Evolutionary conservation across 179 eudicot genomes (phyloP).

Genomic region (Silene noctiflora): DNA sequence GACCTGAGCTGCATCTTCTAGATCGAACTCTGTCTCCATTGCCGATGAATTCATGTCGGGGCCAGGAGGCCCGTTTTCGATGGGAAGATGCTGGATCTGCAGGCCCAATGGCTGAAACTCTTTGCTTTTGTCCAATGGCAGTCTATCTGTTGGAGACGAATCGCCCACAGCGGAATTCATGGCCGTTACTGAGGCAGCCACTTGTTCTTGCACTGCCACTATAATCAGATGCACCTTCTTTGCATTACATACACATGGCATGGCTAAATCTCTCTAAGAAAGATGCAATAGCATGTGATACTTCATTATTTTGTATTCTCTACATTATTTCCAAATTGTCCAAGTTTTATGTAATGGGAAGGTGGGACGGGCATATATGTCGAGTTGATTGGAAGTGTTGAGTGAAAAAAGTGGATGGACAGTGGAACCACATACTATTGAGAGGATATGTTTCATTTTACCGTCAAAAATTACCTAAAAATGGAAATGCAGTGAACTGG

Average conservation of each 20-base stretch:
- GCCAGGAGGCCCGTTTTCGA: constrained; percentile 49
- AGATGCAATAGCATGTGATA: background rate
- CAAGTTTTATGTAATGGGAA: background rate
- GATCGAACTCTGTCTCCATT: constrained; percentile 46
- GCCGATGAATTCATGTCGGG: constrained; percentile 76
- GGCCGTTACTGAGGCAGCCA: constrained; percentile 74
- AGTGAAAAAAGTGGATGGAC: too few species aligned
- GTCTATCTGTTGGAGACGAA: constrained; percentile 63
- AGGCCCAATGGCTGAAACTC: constrained; percentile 66
- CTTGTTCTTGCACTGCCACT: constrained; percentile 91
- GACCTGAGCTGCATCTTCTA: constrained; percentile 47
- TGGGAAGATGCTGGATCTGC: constrained; percentile 66
- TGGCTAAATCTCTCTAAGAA: background rate
- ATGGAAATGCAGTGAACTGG: background rate
- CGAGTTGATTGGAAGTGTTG: background rate
- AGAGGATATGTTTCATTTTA: background rate
- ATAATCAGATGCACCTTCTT: constrained; percentile 23
- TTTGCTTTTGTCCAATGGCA: constrained; percentile 56
- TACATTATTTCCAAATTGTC: background rate
- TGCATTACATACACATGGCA: constrained; percentile 10
- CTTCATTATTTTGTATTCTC: background rate
- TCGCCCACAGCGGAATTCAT: constrained; percentile 72
- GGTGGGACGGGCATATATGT: background rate
- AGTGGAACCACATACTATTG: background rate
- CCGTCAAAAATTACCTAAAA: too few species aligned